Evolutionary conservation across 768 basidiomycete genomes (phyloP), one percentile per base, ranked within the genome.

Genomic region (Tulasnella sp.): DNA sequence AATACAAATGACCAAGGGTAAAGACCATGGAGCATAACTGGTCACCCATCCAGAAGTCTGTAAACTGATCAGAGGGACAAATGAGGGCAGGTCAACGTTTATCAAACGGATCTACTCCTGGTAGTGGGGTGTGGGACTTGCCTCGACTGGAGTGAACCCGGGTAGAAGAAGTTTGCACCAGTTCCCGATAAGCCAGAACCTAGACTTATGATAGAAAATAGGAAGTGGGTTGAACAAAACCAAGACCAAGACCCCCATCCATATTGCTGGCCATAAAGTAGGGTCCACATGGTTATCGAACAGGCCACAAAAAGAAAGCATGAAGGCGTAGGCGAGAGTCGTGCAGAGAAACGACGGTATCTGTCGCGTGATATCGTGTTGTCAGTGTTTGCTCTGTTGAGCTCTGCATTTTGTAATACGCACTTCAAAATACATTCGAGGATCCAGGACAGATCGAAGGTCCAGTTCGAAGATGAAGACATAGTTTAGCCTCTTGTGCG

Each of bases 1-100:
- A 79, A 70, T 79, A 86, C 3, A 94, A 66, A 65, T 85, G 84
- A 17, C 84, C 80, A 9, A 94, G 68, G 0, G 85, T 78, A 71
- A 86, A 94, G 4, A 77, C 71, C 43, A 96, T 75, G 64, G 86
- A 90, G 72, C 86, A 88, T 66, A 88, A 78, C 65, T 90, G 87
- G 67, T 92, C 89, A 13, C 87, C 89, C 69, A 91, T 76, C 89
- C 89, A 92, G 80, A 91, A 88, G 75, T 90, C 89, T 15, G 83
- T 72, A 68, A 92, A 92, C 83, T 87, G 34, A 7, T 38, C 34
- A 38, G 34, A 38, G 15, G 34, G 7, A 7, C 34, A 62, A 62
- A 61, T 30, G 65, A 29, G 51, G 24, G 42, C 13, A 43, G 26
- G 30, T 7, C 5, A 48, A 29, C 7, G 47, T 19, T 43, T 43